Evolutionary conservation across 371 early-diverging fungal species (phyloP), one percentile per base, ranked within the genome.

Genomic region (Catenaria anguillulae): DNA sequence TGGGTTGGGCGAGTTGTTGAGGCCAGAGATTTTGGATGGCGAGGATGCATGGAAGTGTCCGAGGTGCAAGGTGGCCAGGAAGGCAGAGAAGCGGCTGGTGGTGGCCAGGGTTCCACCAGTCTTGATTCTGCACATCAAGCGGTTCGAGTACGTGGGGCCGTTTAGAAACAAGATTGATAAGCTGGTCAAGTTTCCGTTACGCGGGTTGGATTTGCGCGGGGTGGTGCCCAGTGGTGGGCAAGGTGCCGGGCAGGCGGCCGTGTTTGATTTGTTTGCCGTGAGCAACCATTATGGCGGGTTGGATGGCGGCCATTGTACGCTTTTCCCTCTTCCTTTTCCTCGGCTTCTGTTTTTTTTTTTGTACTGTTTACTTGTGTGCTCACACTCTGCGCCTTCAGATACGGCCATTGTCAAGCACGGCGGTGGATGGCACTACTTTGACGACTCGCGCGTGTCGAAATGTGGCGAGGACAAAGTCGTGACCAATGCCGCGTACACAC

Each of bases 31-130:
- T 0, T 72, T 97, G 60, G 90, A 91, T 6, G 87, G 89, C 26
- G 88, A 89, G 52, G 85, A 97, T 72, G 85, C 84, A 54, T 97
- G 97, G 87, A 70, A 75, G 52, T 97, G 98, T 67, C 87, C 96
- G 5, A 62, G 71, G n/a, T 96, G 97, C 72, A 84, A 87, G 67
- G 71, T 72, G 17, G 73, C 72, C 23, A 80, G 93, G 23, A 72
- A 76, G 26, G 81, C 93, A 0, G 81, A 76, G 31, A 97, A 97
- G 67, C 74, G 74, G 19, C 64, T 93, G 60, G 79, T 83, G 12
- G 72, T 97, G 6, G 82, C 89, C 2, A 75, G 82, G 36, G 73
- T 96, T 31, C 98, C 98, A 0, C 79, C 84, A 61, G 85, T 97
- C 12, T 68, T 97, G 26, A 66, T 96, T 43, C 82, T 97, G 48